Conservation (phyloP, 2,329 filamentous ascomycete genomes). For the Penicillium sp. region DNA sequence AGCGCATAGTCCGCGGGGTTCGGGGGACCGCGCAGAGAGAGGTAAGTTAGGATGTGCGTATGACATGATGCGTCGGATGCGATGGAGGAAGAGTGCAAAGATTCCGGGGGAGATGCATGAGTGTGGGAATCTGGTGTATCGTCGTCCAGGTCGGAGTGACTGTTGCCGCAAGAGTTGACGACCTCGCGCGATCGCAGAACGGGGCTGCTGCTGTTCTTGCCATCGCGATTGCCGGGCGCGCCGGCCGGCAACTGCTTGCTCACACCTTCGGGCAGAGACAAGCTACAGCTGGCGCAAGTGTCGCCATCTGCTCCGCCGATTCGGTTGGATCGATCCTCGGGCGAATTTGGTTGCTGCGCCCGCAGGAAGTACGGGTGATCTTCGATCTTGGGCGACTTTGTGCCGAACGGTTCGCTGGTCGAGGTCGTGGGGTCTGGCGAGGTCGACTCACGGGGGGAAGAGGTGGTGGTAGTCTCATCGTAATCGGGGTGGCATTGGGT, state of each 20-base stretch:
- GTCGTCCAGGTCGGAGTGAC: conserved; percentile 42
- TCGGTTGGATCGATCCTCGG: conserved; percentile 52
- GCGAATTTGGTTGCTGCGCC: conserved; percentile 38
- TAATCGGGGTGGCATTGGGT: conserved; percentile 53
- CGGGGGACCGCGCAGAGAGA: conserved; percentile 61
- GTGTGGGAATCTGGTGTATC: conserved; percentile 37
- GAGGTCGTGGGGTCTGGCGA: conserved; percentile 14
- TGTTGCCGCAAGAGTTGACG: conserved; percentile 55
- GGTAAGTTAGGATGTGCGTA: conserved; percentile 61
- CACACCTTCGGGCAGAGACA: conserved; percentile 59
- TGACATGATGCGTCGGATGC: conserved; percentile 55
- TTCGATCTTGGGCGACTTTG: conserved; percentile 44
- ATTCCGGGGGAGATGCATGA: conserved; percentile 44
- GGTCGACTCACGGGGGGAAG: conserved; percentile 22
- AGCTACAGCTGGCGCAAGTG: conserved; percentile 62
- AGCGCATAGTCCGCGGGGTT: conserved; percentile 59
- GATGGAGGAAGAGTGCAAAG: conserved; percentile 45
- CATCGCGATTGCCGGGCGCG: conserved; percentile 55
- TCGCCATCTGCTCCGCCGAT: conserved; percentile 52
- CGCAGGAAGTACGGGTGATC: conserved; percentile 58
- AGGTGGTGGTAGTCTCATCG: conserved; percentile 43
- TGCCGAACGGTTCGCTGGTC: conserved; percentile 19
- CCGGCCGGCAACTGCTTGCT: conserved; percentile 58
- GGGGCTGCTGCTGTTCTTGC: conserved; percentile 57
- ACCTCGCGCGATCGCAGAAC: conserved; percentile 60